Conservation (phyloP, 441 rosid genomes). For the Croton laevigatus region DNA sequence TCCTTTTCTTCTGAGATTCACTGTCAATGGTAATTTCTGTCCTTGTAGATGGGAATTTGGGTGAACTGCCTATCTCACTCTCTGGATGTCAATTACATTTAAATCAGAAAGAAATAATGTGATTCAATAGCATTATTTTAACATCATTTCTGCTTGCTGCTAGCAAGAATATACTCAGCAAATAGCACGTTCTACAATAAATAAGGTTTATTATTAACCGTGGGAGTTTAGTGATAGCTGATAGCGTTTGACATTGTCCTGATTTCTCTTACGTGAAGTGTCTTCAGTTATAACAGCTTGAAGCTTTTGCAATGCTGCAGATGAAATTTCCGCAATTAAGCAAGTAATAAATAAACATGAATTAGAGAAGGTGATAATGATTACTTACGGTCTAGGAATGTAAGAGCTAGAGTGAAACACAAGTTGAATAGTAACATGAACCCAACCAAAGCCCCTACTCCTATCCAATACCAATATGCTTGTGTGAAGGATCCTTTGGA, state of each 20-base stretch:
- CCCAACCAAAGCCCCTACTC: conserved; percentile 57
- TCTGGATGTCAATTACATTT: neutral
- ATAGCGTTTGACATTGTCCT: neutral
- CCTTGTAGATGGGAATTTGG: neutral
- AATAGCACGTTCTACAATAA: neutral
- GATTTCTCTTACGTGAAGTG: conserved; percentile 3
- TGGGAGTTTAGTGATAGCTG: neutral
- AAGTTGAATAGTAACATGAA: conserved; percentile 53
- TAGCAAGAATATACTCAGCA: no score
- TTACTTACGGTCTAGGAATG: conserved; percentile 52
- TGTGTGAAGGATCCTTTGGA: conserved; percentile 52
- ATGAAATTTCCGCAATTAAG: neutral
- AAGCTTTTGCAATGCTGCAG: conserved; percentile 61
- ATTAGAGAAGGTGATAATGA: neutral
- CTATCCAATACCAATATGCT: conserved; percentile 77
- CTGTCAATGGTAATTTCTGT: neutral
- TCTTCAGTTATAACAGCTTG: conserved; percentile 52
- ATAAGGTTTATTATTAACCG: neutral
- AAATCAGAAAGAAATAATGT: neutral
- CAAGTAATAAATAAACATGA: neutral
- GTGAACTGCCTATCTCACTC: neutral
- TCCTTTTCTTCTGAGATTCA: conserved; percentile 35
- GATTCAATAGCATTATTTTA: neutral
- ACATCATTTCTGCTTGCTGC: no score
- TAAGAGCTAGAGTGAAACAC: conserved; percentile 51